A percentile compares a stretch with the other conserved stretches of the same genome.
phyloP scores from a whole-genome alignment of 2,329 filamentous ascomycete species.

The Lecanicillium sp. region DNA sequence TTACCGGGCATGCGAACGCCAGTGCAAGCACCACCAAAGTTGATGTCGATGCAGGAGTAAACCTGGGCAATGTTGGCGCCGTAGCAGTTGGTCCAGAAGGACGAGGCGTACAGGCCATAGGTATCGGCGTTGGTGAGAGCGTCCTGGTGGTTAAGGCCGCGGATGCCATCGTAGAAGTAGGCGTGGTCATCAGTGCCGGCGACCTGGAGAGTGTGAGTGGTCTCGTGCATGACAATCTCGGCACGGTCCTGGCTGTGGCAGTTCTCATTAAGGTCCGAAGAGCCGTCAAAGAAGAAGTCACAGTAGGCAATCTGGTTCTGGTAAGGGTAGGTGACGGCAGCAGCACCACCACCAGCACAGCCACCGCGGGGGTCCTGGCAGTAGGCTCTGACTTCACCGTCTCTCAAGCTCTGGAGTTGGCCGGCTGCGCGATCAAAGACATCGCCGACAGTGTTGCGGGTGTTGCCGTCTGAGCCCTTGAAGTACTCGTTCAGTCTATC shows the following conservation, averaged over 20 bases:
- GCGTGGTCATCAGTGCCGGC: background rate
- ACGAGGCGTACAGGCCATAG: background rate
- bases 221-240: background rate
- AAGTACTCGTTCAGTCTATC: too few species aligned
- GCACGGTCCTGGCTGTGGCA: background rate
- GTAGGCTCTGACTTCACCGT: background rate
- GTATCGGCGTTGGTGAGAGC: background rate
- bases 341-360: background rate
- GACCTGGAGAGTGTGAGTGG: background rate
- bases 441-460: too few species aligned
- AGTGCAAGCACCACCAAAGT: background rate
- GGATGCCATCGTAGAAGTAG: background rate
- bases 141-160: background rate
- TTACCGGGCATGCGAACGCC: background rate
- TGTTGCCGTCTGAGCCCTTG: too few species aligned
- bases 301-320: background rate
- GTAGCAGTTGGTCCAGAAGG: background rate
- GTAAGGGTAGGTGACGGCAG: background rate
- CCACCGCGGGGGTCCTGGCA: background rate
- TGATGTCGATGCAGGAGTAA: background rate
- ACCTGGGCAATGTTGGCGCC: background rate
- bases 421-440: too few species aligned
- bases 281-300: background rate
- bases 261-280: background rate
- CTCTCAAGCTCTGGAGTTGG: too few species aligned